Evolutionary conservation across 331 rosid genomes (phyloP), one percentile per base, ranked within the genome.

Genomic region (Malus hybrid): DNA sequence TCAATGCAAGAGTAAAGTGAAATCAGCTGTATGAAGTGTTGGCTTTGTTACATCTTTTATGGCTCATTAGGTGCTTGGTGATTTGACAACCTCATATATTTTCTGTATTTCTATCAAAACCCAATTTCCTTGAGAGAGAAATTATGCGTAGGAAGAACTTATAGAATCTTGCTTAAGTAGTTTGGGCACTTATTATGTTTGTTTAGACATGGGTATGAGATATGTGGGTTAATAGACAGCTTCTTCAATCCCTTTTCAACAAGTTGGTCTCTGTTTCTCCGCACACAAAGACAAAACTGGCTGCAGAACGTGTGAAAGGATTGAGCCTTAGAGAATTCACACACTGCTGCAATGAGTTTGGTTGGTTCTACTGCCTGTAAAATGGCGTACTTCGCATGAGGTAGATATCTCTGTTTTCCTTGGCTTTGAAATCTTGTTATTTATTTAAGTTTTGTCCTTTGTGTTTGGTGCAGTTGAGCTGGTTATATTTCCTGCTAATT

Each of bases 311-410:
- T 86, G 90, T 83, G 83, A 86, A 88, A 88, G 84, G 78, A 70
- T 80, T 72, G 84, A 83, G 80, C 84, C 80, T 71, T 78, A 69
- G 62, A 75, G 82, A 66, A 69, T 64, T 77, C 82, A 73, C 84
- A 70, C 82, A 73, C 75, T 73, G 79, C 83, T 81, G 75, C 76
- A 48, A 65, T 61, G 80, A 20, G 63, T 78, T 70, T 78, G 78
- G 73, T 82, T 60, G 78, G 77, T 82, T 73, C 55, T 20, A 83
- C 81, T 66, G 75, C 78, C 20, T 70, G 53, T 65, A 20, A 79
- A 79, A 79, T 83, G 74, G 87, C 86, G 84, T 78, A 82, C 92
- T 82, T 86, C 90, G 75, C 68, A 74, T 75, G 83, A 92, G 96
- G 96, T 92, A 92, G 97, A 78, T 73, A 79, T 84, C 81, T 75